Base-by-base conservation (phyloP, 2,329 filamentous ascomycete species). In the Microcera coccophila region DNA sequence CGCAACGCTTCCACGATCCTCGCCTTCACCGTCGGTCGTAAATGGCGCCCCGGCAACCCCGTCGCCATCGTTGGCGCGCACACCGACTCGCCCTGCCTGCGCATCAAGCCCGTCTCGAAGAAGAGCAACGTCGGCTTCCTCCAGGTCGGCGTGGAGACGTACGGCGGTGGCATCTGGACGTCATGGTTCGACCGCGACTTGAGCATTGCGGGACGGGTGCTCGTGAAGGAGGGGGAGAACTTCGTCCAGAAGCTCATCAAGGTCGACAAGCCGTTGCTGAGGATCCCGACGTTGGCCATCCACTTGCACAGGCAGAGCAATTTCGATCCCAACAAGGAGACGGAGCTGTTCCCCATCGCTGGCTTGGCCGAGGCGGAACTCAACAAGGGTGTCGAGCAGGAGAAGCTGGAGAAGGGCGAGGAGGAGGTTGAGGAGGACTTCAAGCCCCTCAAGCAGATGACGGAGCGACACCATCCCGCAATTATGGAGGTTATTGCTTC, bases 131-230 rank as follows among this genome's bases (percentile, higher is more conserved):
- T 87, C 52, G 91, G 91, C 11, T 98, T 93, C 66, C 70, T 96
- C 50, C 93, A 98, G 69, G 84, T 98, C 44, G 93, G 90, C 40
- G 91, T 96, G 39, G 93, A 98, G 74, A 91, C 89, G 2, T 98
- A 98, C 62, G 93, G 93, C 40, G 93, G 93, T 48, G 93, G 93
- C 42, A 84, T 97, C 60, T 97, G 91, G 91, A 90, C 96, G 68
- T 95, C 88, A 36, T 98, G 86, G 93, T 98, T 98, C 62, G 93
- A 98, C 66, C 84, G 93, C 38, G 93, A 98, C 64, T 73, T 98
- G 49, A 86, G 87, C 57, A 82, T 97, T 41, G 93, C 93, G 22
- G 93, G 93, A 8, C 79, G 93, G 46, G 87, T 87, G 12, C 84
- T 97, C 73, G 87, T 93, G 42, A 82, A 79, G 56, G 82, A 83